Conservation (phyloP, 2,329 filamentous ascomycete species). For the Ophiostoma montium region DNA sequence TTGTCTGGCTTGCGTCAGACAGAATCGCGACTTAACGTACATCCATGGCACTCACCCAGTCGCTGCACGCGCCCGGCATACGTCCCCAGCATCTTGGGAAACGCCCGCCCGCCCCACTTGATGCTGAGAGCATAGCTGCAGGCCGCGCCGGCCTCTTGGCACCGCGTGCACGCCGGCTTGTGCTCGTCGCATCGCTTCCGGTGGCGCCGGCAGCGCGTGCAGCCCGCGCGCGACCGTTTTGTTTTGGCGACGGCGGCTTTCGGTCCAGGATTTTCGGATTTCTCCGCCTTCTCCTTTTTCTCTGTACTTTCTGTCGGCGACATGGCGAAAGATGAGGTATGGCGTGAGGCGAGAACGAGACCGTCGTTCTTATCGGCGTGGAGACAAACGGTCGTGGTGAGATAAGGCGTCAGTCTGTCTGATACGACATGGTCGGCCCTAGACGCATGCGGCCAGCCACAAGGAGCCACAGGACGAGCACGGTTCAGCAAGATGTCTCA, state of each 20-base stretch:
- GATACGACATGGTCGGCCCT: too few species aligned
- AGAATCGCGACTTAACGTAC: background rate
- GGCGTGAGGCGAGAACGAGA: too few species aligned
- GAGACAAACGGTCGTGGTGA: too few species aligned
- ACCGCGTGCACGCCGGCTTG: slow-evolving; percentile 34
- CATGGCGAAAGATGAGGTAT: too few species aligned
- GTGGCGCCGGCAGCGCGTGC: slow-evolving; percentile 7
- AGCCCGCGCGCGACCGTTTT: slow-evolving; percentile 3
- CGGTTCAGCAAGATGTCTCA: too few species aligned
- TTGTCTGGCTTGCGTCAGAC: background rate
- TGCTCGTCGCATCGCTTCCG: slow-evolving; percentile 30
- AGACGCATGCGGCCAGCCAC: too few species aligned
- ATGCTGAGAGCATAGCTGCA: slow-evolving; percentile 19
- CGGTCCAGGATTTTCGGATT: background rate
- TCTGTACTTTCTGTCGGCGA: too few species aligned
- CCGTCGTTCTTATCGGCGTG: too few species aligned
- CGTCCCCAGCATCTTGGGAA: slow-evolving; percentile 7
- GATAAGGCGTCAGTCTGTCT: too few species aligned
- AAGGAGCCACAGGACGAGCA: too few species aligned
- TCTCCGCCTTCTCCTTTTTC: too few species aligned
- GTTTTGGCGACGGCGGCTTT: background rate
- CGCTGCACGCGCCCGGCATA: slow-evolving; percentile 5
- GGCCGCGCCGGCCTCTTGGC: slow-evolving; percentile 30
- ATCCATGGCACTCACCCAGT: slow-evolving; percentile 1
- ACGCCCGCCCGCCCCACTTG: slow-evolving; percentile 10